Conservation (phyloP, 352 stramenopile genomes). For the Phytophthora cryptogea region DNA sequence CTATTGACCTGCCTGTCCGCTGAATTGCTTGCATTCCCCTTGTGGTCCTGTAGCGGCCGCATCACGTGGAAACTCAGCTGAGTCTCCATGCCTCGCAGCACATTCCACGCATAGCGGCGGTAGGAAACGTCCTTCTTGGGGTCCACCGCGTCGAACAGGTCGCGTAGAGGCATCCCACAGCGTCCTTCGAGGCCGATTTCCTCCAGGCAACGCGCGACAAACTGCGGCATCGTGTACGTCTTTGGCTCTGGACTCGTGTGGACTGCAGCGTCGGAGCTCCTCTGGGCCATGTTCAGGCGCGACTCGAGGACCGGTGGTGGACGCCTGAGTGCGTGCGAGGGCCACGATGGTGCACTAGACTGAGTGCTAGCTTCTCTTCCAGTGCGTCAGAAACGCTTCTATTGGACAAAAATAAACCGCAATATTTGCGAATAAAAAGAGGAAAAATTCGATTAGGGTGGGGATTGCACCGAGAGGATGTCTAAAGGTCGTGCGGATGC, state of each 20-base stretch:
- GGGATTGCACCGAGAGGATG: no score
- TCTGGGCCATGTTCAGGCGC: conserved; percentile 10
- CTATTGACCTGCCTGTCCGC: conserved; percentile 8
- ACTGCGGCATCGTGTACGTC: conserved; percentile 50
- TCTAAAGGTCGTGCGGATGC: no score
- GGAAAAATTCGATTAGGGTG: no score
- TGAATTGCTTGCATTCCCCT: not conserved
- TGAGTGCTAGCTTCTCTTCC: not conserved
- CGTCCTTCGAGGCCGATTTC: conserved; percentile 81
- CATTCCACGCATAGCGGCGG: conserved; percentile 62
- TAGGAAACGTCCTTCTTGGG: conserved; percentile 54
- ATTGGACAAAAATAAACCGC: not conserved
- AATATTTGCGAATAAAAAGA: not conserved
- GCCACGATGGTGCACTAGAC: not conserved
- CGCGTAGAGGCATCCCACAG: conserved; percentile 63
- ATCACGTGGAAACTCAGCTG: conserved; percentile 75
- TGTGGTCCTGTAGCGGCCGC: conserved; percentile 29
- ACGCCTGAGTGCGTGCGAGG: not conserved
- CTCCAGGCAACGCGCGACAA: conserved; percentile 79
- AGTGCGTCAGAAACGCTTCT: not conserved
- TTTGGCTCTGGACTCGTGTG: no score
- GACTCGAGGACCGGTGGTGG: not conserved
- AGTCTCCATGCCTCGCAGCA: conserved; percentile 57
- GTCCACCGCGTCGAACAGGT: conserved; percentile 68
- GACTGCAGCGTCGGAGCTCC: conserved; percentile 13